Conservation (phyloP, 2,329 filamentous ascomycete species). For the Aspergillus terreus region DNA sequence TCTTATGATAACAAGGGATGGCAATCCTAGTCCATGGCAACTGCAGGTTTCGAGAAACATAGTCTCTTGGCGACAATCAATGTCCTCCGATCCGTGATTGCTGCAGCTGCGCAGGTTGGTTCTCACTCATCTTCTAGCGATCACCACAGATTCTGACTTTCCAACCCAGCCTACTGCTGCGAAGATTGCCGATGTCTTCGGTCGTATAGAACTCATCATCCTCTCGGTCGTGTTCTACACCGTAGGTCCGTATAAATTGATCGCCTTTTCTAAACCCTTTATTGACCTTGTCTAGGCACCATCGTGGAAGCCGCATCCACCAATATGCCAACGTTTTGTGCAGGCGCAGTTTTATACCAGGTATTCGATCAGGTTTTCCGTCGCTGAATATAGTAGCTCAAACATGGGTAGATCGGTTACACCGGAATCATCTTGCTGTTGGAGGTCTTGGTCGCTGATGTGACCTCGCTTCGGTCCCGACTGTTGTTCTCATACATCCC, state of each 20-base stretch:
- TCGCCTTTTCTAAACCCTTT: no score
- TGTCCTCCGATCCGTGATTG: constrained; percentile 57
- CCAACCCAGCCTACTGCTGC: constrained; percentile 51
- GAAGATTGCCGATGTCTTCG: constrained; percentile 62
- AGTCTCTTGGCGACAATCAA: constrained; percentile 58
- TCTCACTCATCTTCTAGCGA: no score
- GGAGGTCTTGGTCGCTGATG: constrained; percentile 62
- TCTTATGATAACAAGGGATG: no score
- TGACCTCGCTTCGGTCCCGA: constrained; percentile 60
- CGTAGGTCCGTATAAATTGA: constrained; percentile 28
- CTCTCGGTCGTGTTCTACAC: constrained; percentile 57
- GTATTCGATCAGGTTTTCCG: constrained; percentile 11
- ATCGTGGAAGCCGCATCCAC: constrained; percentile 54
- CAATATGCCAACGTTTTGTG: constrained; percentile 51
- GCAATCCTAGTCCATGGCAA: constrained; percentile 46
- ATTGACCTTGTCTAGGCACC: constrained; percentile 35
- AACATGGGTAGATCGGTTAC: constrained; percentile 50
- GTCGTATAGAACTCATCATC: constrained; percentile 56
- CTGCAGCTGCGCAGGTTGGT: constrained; percentile 51
- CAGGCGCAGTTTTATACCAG: constrained; percentile 58
- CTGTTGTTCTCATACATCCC: constrained; percentile 65
- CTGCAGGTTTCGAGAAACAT: constrained; percentile 50
- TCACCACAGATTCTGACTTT: not conserved
- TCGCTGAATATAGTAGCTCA: not conserved
- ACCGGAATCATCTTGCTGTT: constrained; percentile 59